Percentiles rank a stretch among this genome's conserved stretches.
Conservation (phyloP, 257 asterid genomes). For the Ilex aquifolium region DNA sequence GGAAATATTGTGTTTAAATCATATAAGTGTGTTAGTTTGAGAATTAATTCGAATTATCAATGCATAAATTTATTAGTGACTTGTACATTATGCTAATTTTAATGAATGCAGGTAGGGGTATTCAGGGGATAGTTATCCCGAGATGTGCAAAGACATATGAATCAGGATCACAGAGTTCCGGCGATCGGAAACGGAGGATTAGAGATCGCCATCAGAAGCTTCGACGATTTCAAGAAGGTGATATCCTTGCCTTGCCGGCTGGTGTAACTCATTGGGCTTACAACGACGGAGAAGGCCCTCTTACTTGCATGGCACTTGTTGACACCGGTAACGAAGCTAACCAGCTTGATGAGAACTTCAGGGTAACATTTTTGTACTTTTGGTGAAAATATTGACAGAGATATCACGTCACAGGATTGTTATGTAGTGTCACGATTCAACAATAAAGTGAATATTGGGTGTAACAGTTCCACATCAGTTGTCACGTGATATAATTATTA, state of each 20-base stretch:
- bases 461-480: no score
- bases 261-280: slow-evolving; percentile 50
- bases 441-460: no score
- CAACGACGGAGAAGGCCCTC: slow-evolving; percentile 40
- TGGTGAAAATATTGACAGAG: no score
- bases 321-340: slow-evolving; percentile 36
- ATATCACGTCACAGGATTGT: no score
- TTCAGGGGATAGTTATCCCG: slow-evolving; percentile 42
- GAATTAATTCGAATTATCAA: no score
- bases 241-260: slow-evolving; percentile 40
- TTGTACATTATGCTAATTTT: no score
- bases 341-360: slow-evolving; percentile 53
- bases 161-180: slow-evolving; percentile 11
- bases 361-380: slow-evolving; percentile 17
- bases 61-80: no score
- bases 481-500: no score
- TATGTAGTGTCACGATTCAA: no score
- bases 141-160: slow-evolving; percentile 61
- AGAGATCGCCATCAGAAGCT: slow-evolving; percentile 54
- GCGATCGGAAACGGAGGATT: not conserved
- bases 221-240: slow-evolving; percentile 42
- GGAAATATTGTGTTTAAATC: no score
- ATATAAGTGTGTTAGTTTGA: no score
- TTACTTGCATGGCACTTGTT: slow-evolving; percentile 26
- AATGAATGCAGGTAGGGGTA: slow-evolving; percentile 33